Base-by-base conservation (phyloP, 1,284 basidiomycete genomes). In the Trichosporon sp. region DNA sequence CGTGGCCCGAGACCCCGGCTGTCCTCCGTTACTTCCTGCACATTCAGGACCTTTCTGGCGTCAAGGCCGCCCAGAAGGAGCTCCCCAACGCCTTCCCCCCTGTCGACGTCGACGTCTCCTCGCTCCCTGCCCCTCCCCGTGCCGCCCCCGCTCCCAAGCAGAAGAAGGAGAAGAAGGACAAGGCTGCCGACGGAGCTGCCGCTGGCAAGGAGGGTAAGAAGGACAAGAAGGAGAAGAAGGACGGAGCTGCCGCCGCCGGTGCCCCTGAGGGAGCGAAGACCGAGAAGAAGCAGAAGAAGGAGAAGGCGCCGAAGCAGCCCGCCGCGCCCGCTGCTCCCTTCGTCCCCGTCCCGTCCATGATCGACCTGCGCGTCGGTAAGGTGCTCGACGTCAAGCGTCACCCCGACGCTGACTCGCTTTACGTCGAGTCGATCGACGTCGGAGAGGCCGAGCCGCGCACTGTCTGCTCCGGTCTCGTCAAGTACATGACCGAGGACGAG, bases 21-120 rank as follows among this genome's bases (percentile, higher is more conserved):
- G 83, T 98, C 62, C 91, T 92, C 60, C 92, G 95, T 65, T 96
- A 95, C 86, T 96, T 97, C 80, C 91, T 95, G 80, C 92, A 96
- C 81, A 88, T 98, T 71, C 95, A 98, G 85, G 86, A 88, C 64
- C 86, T 86, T 25, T 86, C 89, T 3, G 87, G 90, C 6, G 80
- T 83, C 66, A 69, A 77, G 66, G 77, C 80, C 3, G 80, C 83
- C 68, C 78, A 81, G 75, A 71, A 76, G 71, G 69, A 74, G 63
- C 72, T 82, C 29, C 77, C 80, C 53, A 82, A 83, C 73, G 71
- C 77, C 7, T 92, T 91, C 82, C 82, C 86, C 8, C 72, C 86
- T 3, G 86, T 96, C 51, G 69, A 84, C 1, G 89, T 97, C 73
- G 90, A 95, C 78, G 83, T 95, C 53, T 87, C 88, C 42, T 87